Base-by-base conservation (phyloP, 2,329 filamentous ascomycete genomes). In the Lecanicillium sp. region DNA sequence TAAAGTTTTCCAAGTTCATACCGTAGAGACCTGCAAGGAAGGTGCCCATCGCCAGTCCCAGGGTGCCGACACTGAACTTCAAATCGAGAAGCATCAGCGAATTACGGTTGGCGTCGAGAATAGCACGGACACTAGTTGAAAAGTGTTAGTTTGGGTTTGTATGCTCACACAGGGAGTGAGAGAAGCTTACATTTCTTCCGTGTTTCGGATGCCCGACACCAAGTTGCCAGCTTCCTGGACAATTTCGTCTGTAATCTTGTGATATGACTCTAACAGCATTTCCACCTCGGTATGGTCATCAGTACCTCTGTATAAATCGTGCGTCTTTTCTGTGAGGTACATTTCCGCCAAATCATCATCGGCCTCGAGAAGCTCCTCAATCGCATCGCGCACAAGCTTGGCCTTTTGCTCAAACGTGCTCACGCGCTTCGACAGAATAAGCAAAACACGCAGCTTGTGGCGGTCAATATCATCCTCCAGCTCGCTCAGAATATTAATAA, bases 1-100 rank as follows among this genome's bases (percentile, higher is more conserved):
- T 87, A 61, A 95, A 96, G 63, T 96, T 96, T 58, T 95, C 94
- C 47, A 98, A 69, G 66, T 98, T 98, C 89, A 96, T 96, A 51
- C 92, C 92, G 71, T 96, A 98, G n/a, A 98, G 78, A n/a, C 89
- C 89, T 8, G 92, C 94, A 52, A 95, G 75, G 56, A 96, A 94
- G 35, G 92, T 95, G 40, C 92, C 92, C 56, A 89, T 87, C 39
- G 87, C 90, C 34, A 96, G 78, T n/a, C 89, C 88, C 4, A 98
- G 76, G 1, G 92, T 96, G 41, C 88, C 86, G 43, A 98, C 89
- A 56, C 85, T 92, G 65, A 96, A 95, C 57, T 94, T 95, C 51
- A 98, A 80, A 47, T 96, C 92, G 22, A 96, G 75, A 14, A 98
- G 73, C 92, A 98, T 98, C 48, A 98, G 84, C 8, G 88, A 85